A percentile compares a stretch with the other conserved stretches of the same genome.
phyloP scores from a whole-genome alignment of 495 filamentous ascomycete genomes.

The Copromyces sp. region DNA sequence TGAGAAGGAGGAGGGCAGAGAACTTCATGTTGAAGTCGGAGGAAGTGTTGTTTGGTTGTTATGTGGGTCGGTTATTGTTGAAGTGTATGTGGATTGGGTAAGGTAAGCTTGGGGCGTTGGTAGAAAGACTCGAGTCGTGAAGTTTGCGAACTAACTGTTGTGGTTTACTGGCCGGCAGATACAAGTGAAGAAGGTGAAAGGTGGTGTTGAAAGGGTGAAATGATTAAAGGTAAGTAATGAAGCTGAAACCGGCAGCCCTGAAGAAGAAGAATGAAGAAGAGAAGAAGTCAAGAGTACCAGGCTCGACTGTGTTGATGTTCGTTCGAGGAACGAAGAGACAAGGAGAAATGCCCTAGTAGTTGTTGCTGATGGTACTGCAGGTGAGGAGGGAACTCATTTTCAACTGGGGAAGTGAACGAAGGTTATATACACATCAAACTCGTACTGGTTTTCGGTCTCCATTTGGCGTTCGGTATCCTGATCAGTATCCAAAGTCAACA shows the following conservation, averaged over 20 bases:
- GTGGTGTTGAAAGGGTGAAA: background rate
- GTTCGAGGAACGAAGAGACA: background rate
- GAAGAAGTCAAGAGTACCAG: background rate
- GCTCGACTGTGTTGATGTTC: background rate
- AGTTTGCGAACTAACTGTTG: background rate
- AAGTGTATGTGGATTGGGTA: background rate
- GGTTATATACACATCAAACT: background rate
- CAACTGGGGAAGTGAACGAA: background rate
- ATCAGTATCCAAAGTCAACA: background rate
- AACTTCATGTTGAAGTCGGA: background rate
- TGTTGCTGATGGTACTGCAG: background rate
- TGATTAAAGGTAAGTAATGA: background rate
- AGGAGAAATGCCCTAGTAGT: background rate
- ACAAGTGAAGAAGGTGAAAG: background rate
- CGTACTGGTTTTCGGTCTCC: background rate
- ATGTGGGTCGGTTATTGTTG: background rate
- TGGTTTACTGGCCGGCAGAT: background rate
- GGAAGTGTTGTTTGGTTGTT: background rate
- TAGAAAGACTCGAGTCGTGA: background rate
- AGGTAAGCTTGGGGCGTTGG: background rate
- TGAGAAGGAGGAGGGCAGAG: background rate
- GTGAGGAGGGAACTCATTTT: background rate
- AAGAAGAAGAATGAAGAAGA: background rate
- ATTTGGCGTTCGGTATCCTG: background rate
- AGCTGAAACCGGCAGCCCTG: background rate